A percentile compares a stretch with the other conserved stretches of the same genome.
phyloP scores from a whole-genome alignment of 2,329 filamentous ascomycete genomes.

The Sporothrix pallida region DNA sequence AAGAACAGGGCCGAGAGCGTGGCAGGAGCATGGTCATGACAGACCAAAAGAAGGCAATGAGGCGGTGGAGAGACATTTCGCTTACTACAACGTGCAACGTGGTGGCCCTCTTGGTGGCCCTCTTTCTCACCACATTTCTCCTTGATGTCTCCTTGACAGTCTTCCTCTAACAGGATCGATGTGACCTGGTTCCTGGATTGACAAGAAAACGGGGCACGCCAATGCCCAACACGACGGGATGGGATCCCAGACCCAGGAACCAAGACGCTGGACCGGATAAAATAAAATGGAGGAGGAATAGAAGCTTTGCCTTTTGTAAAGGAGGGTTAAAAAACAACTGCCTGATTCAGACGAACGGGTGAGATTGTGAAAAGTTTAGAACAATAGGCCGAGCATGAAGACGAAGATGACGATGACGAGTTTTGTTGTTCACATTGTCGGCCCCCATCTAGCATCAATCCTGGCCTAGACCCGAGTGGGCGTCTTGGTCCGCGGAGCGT shows the following conservation, averaged over 20 bases:
- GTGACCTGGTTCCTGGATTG: slow-evolving; percentile 15
- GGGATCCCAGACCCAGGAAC: background rate
- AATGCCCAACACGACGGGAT: background rate
- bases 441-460: background rate
- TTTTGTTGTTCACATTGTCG: background rate
- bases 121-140: background rate
- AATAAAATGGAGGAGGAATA: too few species aligned
- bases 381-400: too few species aligned
- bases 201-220: background rate
- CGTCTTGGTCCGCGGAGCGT: slow-evolving; percentile 23
- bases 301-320: too few species aligned
- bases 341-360: background rate
- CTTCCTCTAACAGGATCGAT: slow-evolving; percentile 9
- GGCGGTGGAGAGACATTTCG: slow-evolving; percentile 16
- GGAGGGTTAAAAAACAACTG: too few species aligned
- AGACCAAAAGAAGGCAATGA: too few species aligned
- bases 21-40: background rate
- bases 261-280: slow-evolving; percentile 28
- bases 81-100: slow-evolving; percentile 17
- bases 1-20: background rate
- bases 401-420: background rate
- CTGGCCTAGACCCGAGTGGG: slow-evolving; percentile 6
- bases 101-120: background rate
- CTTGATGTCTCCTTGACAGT: background rate
- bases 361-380: too few species aligned